phyloP scores from a whole-genome alignment of 2,329 filamentous ascomycete genomes.

The Tricladium varicosporioides region DNA sequence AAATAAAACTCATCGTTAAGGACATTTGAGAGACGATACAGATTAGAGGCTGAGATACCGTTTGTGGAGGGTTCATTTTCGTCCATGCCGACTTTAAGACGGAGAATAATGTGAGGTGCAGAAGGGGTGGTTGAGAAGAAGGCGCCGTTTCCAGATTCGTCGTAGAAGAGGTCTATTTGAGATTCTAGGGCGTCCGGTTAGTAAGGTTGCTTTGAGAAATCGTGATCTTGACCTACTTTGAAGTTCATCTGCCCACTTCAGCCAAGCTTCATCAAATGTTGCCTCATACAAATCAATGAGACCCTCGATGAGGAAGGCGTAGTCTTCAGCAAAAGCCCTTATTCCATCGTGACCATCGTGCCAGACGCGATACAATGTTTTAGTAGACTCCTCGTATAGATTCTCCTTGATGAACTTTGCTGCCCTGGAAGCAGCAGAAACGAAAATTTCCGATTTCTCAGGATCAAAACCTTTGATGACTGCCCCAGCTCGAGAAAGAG shows the following conservation, averaged over 20 bases:
- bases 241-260: constrained; percentile 78
- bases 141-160: constrained; percentile 48
- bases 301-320: constrained; percentile 82
- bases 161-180: constrained; percentile 77
- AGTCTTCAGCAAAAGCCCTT: constrained; percentile 86
- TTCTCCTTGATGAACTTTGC: constrained; percentile 70
- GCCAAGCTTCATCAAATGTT: constrained; percentile 71
- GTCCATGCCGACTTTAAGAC: constrained; percentile 94
- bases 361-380: constrained; percentile 72
- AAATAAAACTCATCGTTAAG: constrained; percentile 65
- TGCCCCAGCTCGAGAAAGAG: constrained; percentile 72
- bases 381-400: constrained; percentile 65
- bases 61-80: constrained; percentile 88
- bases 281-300: constrained; percentile 81
- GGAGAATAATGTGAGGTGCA: constrained; percentile 71
- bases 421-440: constrained; percentile 64
- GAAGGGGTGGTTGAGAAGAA: constrained; percentile 70
- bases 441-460: constrained; percentile 57
- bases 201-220: not conserved
- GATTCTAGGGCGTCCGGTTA: constrained; percentile 48
- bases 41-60: constrained; percentile 78
- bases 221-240: constrained; percentile 54
- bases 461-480: constrained; percentile 61
- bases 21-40: constrained; percentile 75
- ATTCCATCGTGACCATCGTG: constrained; percentile 63